Evolutionary conservation across 331 rosid species (phyloP).

Genomic region (Malus hybrid): DNA sequence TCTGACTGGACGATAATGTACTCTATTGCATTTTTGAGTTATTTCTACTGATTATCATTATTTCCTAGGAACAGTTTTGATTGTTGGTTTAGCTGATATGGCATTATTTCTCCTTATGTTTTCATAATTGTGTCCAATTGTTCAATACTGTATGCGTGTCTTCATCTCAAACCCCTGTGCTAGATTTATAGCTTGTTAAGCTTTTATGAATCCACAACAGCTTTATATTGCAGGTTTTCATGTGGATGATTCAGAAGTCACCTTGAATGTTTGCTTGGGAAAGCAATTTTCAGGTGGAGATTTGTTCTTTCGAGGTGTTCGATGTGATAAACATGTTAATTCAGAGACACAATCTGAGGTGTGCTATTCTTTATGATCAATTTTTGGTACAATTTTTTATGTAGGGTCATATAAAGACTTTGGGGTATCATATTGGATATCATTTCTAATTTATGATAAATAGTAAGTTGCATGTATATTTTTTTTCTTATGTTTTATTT

Average conservation of each 20-base stretch:
- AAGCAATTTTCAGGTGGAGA: constrained; percentile 80
- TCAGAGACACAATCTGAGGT: constrained; percentile 63
- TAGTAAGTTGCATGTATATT: not conserved
- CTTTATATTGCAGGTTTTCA: constrained; percentile 69
- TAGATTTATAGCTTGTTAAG: not conserved
- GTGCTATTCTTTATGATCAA: constrained; percentile 12
- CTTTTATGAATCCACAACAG: constrained; percentile 17
- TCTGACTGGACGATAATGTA: not conserved
- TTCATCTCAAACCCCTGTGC: not conserved
- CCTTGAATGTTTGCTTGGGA: constrained; percentile 89
- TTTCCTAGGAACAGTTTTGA: not conserved
- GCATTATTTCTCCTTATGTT: not conserved
- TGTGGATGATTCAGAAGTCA: constrained; percentile 92
- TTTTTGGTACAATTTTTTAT: not conserved
- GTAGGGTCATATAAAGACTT: not conserved
- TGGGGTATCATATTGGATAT: not conserved
- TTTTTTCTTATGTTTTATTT: not conserved
- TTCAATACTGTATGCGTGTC: not conserved
- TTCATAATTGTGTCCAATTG: not conserved
- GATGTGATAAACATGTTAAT: constrained; percentile 84
- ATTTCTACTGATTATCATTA: not conserved
- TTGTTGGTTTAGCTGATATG: not conserved
- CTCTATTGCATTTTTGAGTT: not conserved
- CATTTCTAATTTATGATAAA: not conserved
- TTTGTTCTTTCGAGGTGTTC: constrained; percentile 81